Conservation (phyloP, 2,329 filamentous ascomycete species). For the Penicillium thymicola region DNA sequence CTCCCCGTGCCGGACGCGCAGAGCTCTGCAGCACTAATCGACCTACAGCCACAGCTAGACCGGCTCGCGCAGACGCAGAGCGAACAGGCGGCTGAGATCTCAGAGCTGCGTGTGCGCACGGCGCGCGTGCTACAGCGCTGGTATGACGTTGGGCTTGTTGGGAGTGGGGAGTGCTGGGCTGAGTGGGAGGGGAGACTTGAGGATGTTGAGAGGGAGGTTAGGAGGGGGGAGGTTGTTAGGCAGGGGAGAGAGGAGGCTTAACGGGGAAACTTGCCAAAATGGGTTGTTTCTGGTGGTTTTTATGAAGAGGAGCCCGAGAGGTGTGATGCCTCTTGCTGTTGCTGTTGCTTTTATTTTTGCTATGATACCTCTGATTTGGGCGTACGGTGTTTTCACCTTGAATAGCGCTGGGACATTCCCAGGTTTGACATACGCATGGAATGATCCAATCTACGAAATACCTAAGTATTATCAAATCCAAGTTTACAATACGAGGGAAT, state of each 20-base stretch:
- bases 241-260: conserved; percentile 50
- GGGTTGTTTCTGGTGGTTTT: background rate
- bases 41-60: conserved; percentile 43
- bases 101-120: conserved; percentile 42
- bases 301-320: background rate
- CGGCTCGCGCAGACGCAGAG: conserved; percentile 36
- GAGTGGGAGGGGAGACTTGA: conserved; percentile 67
- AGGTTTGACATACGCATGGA: background rate
- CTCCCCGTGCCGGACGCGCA: conserved; percentile 45
- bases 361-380: conserved; percentile 4
- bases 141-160: conserved; percentile 70
- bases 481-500: background rate
- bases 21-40: conserved; percentile 41
- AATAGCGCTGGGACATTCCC: background rate
- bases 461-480: background rate
- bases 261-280: conserved; percentile 10
- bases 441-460: background rate
- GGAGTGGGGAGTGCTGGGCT: conserved; percentile 65
- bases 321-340: background rate
- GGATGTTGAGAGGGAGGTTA: conserved; percentile 62
- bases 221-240: conserved; percentile 59
- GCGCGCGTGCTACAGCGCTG: conserved; percentile 60
- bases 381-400: background rate
- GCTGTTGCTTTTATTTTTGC: background rate
- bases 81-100: conserved; percentile 39